Evolutionary conservation across 2,329 filamentous ascomycete species (phyloP).

Genomic region (Cladosporium colombiae): DNA sequence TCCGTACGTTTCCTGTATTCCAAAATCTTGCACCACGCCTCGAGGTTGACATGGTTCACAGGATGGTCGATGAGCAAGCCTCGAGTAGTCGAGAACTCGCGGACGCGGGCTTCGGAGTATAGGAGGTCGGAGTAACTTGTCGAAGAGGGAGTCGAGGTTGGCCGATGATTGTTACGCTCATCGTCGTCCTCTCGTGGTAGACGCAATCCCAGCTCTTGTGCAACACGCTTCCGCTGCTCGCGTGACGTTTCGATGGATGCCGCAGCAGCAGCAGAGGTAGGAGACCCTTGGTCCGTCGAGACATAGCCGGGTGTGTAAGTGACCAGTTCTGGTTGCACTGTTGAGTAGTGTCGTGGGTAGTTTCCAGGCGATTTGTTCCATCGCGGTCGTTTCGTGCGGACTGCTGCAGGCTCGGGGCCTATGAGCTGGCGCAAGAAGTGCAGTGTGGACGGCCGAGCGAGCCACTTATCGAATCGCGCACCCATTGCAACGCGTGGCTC

Average conservation of each 20-base stretch:
- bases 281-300: background rate
- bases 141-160: background rate
- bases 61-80: slow-evolving; percentile 37
- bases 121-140: slow-evolving; percentile 9
- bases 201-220: slow-evolving; percentile 11
- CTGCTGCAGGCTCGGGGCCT: slow-evolving; percentile 11
- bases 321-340: background rate
- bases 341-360: background rate
- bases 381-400: background rate
- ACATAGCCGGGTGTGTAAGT: background rate
- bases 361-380: background rate
- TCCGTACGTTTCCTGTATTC: slow-evolving; percentile 44
- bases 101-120: background rate
- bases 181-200: background rate
- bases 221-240: slow-evolving; percentile 15
- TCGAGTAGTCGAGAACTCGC: slow-evolving; percentile 2
- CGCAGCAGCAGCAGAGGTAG: background rate
- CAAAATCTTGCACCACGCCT: slow-evolving; percentile 45
- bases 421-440: slow-evolving; percentile 20
- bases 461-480: slow-evolving; percentile 47
- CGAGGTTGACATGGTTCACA: slow-evolving; percentile 34
- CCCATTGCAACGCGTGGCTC: slow-evolving; percentile 42
- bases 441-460: slow-evolving; percentile 47
- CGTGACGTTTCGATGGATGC: slow-evolving; percentile 7
- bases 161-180: background rate